Conservation (phyloP, 192 early-diverging fungal species). For the Nowakowskiella sp. region DNA sequence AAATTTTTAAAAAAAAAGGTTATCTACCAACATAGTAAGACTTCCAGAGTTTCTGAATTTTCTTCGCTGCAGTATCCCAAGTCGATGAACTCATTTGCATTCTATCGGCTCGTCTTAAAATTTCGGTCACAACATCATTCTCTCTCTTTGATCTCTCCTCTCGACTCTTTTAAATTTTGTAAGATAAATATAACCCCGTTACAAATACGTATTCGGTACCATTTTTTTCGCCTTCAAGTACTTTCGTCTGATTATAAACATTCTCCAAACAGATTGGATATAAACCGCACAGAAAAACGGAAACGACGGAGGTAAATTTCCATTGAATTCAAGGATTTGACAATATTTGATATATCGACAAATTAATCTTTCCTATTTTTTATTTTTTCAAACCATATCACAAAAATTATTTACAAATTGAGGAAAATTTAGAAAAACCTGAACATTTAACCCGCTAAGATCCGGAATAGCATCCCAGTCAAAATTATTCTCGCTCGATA, state of each 20-base stretch:
- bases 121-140: slow-evolving; percentile 23
- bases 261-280: slow-evolving; percentile 41
- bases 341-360: slow-evolving; percentile 36
- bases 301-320: slow-evolving; percentile 35
- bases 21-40: slow-evolving; percentile 34
- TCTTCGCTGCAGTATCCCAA: slow-evolving; percentile 32
- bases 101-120: slow-evolving; percentile 24
- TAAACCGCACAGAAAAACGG: slow-evolving; percentile 42
- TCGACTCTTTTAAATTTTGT: not conserved
- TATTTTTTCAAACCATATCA: too few relatives aligned
- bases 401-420: too few relatives aligned
- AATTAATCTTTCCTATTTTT: slow-evolving; percentile 35
- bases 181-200: not conserved
- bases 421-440: too few relatives aligned
- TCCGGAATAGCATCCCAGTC: slow-evolving; percentile 19
- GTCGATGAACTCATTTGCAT: slow-evolving; percentile 13
- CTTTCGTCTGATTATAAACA: slow-evolving; percentile 23
- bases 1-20: not conserved
- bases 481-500: slow-evolving; percentile 1
- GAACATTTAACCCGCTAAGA: slow-evolving; percentile 26
- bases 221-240: slow-evolving; percentile 18
- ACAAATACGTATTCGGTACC: not conserved
- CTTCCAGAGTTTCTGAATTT: slow-evolving; percentile 42
- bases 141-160: slow-evolving; percentile 7
- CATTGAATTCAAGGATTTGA: slow-evolving; percentile 20